phyloP scores from a whole-genome alignment of 2,329 filamentous ascomycete species.

The Ophiocordyceps camponoti-leonardi region DNA sequence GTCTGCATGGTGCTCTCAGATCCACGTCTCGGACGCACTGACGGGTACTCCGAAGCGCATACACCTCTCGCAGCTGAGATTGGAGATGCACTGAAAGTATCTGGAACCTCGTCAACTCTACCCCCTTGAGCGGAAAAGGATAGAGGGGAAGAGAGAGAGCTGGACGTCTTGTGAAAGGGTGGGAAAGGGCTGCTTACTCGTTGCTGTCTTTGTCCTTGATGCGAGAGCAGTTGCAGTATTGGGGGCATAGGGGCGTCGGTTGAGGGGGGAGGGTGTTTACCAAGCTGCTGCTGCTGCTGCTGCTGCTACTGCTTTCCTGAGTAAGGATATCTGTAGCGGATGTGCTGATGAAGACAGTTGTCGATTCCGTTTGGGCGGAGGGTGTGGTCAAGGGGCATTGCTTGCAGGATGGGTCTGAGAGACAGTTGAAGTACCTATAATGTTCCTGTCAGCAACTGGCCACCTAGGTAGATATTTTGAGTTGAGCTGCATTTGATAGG shows the following conservation, averaged over 20 bases:
- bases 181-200: background rate
- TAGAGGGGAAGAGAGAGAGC: background rate
- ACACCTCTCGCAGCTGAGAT: background rate
- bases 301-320: background rate
- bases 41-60: background rate
- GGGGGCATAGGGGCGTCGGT: background rate
- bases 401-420: background rate
- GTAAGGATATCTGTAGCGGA: background rate
- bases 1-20: too few relatives aligned
- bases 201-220: background rate
- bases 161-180: background rate
- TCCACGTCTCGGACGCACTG: background rate
- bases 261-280: background rate
- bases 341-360: background rate
- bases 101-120: background rate
- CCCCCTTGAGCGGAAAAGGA: too few relatives aligned
- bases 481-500: background rate
- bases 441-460: too few relatives aligned
- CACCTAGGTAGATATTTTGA: too few relatives aligned
- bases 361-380: background rate
- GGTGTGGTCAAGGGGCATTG: background rate
- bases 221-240: conserved; percentile 1
- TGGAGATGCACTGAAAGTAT: conserved; percentile 1
- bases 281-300: too few relatives aligned
- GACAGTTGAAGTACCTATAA: background rate